Base-by-base conservation (phyloP, 768 basidiomycete species). In the Termitomyces heimii region DNA sequence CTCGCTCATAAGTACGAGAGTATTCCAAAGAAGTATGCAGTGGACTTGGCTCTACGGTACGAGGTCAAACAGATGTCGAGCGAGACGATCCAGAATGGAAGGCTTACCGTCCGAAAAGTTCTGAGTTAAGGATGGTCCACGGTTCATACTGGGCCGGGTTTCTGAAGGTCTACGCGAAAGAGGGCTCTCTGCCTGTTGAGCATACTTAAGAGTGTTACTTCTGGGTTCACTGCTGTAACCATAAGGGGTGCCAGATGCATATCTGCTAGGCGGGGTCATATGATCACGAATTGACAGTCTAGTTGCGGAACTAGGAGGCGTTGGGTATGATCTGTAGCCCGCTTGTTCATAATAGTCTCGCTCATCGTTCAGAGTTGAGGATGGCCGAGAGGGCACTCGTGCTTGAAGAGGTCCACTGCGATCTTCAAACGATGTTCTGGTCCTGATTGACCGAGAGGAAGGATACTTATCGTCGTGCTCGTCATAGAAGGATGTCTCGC, bases 351-450 rank as follows among this genome's bases (percentile, higher is more conserved):
- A 54, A 34, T 49, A 52, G 28, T 63, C 64, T n/a, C 60, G 52
- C 24, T 61, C 62, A 20, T 63, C 62, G 45, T 40, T 59, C 14
- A 56, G 54, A 40, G 58, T 60, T 10, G 62, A 61, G 2, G 62
- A 45, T 32, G 57, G 56, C 3, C 57, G 55, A 37, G 62, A 54
- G 32, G 60, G 55, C 0, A 54, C 53, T 35, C 57, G 24, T 1
- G 53, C 57, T 18, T 40, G 31, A 3, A 51, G 45, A 44, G 60
- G 22, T 40, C 45, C 26, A 26, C 63, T 42, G 16, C 63, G 62
- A 32, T 66, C 67, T 35, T 60, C 63, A 48, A 70, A 71, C 20
- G 71, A 69, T 32, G 65, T 22, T 49, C 69, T 68, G 12, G 63
- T 56, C 43, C 63, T 65, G 32, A 67, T 54, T 44, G 67, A 50